Base-by-base conservation (phyloP, 257 asterid genomes). In the Nicotiana noctiflora region DNA sequence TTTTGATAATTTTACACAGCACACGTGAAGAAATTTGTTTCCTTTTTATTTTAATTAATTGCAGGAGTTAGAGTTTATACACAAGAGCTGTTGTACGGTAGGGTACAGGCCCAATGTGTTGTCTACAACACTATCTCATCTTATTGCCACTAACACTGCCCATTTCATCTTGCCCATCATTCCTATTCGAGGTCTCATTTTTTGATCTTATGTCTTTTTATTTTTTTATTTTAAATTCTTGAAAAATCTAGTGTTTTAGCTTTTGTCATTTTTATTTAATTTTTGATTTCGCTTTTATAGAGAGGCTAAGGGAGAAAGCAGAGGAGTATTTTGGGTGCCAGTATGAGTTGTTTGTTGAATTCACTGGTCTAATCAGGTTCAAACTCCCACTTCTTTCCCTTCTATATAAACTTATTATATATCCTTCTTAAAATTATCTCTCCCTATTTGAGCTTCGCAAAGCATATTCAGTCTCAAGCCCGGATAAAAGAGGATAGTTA, bases 101-200 rank as follows among this genome's bases (percentile, higher is more conserved):
- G 99, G 98, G 62, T 95, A 95, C 87, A 92, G 98, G 49, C 93
- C 95, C 40, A 91, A 89, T 86, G 98, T 95, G 62, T 93, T 95
- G 81, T 95, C 99, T 57, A 95, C 99, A 81, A 93, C 99, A 46
- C 91, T 95, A 83, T 82, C 90, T 86, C 98, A 95, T 88, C 96
- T 95, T 77, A 81, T 89, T 63, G 98, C 97, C 31, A 92, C 98
- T 46, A 90, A 92, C 59, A 93, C 87, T n/a, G 83, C 94, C 37
- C 96, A 89, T 81, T 90, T 93, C 67, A 92, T 93, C 81, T 85
- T 95, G 89, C 99, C 99, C 79, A 75, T 93, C 56, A 84, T 95
- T 25, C 89, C 97, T 44, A 88, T 95, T 25, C 88, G 99, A 91
- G 98, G 98, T 90, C 78, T 79, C 59, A 1, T 82, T 55, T 17